These are phyloP conservation scores for Penicillium odoratum DNA, from an alignment of 495 filamentous ascomycete species.

Conservation along the genomic window DNA sequence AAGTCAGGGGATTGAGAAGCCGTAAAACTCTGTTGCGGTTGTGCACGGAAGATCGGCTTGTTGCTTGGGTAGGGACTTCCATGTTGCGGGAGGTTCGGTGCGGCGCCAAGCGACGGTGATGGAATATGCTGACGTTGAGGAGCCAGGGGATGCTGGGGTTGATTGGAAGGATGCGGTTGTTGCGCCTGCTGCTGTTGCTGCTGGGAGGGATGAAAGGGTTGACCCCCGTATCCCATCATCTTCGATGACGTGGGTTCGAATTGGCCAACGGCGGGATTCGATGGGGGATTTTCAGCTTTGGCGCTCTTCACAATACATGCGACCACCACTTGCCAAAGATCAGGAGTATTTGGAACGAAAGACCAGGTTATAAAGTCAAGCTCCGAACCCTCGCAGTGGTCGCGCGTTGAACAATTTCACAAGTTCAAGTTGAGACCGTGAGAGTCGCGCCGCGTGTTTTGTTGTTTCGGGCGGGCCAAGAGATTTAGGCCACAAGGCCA, in stretches of 20 bases:
- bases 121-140: constrained; percentile 20
- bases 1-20: constrained; percentile 37
- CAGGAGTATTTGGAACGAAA: background rate
- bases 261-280: constrained; percentile 18
- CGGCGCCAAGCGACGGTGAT: constrained; percentile 34
- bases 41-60: constrained; percentile 30
- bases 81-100: constrained; percentile 31
- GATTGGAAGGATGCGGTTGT: constrained; percentile 28
- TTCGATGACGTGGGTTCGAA: constrained; percentile 19
- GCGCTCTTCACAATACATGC: constrained; percentile 17
- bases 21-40: constrained; percentile 32
- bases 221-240: constrained; percentile 38
- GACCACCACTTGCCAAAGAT: constrained; percentile 16
- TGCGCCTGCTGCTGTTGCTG: constrained; percentile 29
- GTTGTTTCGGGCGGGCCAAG: constrained; percentile 27
- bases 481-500: background rate
- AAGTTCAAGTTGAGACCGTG: constrained; percentile 12
- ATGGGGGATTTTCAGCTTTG: constrained; percentile 8
- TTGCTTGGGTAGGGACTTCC: constrained; percentile 28
- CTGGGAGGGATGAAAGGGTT: constrained; percentile 33
- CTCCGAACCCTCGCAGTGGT: constrained; percentile 3
- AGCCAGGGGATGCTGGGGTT: constrained; percentile 25
- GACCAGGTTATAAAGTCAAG: background rate
- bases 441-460: constrained; percentile 34
- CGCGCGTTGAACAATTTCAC: constrained; percentile 3